phyloP scores from a whole-genome alignment of 176 grass and related monocot genomes.

The Leersia perrieri region DNA sequence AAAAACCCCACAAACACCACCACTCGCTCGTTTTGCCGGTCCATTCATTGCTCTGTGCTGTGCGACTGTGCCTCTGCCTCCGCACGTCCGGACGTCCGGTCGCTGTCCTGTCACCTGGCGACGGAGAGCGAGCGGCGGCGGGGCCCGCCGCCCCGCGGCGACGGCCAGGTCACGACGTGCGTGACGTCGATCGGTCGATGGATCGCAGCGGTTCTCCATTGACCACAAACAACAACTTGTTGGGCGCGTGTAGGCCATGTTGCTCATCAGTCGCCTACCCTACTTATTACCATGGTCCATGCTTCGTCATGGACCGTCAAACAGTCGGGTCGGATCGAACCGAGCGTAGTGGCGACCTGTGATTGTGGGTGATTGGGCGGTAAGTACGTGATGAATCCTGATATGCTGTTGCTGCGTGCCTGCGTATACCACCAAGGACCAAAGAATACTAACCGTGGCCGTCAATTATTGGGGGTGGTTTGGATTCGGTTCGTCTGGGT shows the following conservation, averaged over 20 bases:
- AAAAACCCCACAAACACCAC: too few species aligned
- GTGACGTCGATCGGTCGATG: background rate
- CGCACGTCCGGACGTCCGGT: slow-evolving; percentile 4
- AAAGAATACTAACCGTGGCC: too few species aligned
- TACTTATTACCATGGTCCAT: too few species aligned
- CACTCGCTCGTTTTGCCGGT: too few species aligned
- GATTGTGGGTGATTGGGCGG: background rate
- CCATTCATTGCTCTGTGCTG: background rate
- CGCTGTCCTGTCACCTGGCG: background rate
- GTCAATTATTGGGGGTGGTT: background rate
- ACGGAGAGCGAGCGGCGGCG: background rate
- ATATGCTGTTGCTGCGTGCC: background rate
- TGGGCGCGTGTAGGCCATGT: too few species aligned
- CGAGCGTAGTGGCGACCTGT: background rate
- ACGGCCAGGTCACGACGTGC: too few species aligned
- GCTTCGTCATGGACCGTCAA: background rate
- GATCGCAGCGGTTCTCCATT: background rate
- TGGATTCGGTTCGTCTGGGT: background rate
- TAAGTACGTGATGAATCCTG: background rate
- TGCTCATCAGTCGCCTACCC: too few species aligned
- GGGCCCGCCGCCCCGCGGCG: too few species aligned
- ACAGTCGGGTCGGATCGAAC: background rate
- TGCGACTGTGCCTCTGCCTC: background rate
- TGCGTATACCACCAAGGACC: too few species aligned
- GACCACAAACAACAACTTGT: too few species aligned